Evolutionary conservation across 768 basidiomycete genomes (phyloP).

Genomic region (Hypholoma sublateritium): DNA sequence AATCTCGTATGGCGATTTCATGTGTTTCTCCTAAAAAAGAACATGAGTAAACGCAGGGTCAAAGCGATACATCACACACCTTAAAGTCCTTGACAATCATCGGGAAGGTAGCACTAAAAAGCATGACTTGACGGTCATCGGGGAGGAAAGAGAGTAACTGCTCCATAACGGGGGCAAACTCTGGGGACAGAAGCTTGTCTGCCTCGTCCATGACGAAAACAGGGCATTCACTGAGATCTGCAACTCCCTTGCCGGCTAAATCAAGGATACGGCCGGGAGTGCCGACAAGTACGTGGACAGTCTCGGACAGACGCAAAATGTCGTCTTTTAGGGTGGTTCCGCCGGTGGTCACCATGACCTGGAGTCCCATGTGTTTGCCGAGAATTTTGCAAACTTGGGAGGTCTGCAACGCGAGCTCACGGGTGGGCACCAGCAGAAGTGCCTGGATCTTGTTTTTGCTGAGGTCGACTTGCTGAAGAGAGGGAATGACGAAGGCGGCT

Average conservation of each 20-base stretch:
- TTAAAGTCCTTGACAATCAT: slow-evolving; percentile 99
- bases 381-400: slow-evolving; percentile 98
- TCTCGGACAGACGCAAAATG: slow-evolving; percentile 86
- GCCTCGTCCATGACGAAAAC: slow-evolving; percentile 99
- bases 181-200: slow-evolving; percentile 94
- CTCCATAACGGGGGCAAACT: slow-evolving; percentile 99
- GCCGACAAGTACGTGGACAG: slow-evolving; percentile 95
- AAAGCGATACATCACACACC: slow-evolving; percentile 39
- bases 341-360: slow-evolving; percentile 99
- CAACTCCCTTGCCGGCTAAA: slow-evolving; percentile 88
- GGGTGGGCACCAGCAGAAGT: slow-evolving; percentile 95
- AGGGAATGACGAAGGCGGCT: slow-evolving; percentile 97
- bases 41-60: not conserved
- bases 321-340: slow-evolving; percentile 98
- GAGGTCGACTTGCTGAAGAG: slow-evolving; percentile 90
- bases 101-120: slow-evolving; percentile 99
- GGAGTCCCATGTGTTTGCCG: slow-evolving; percentile 91
- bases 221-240: slow-evolving; percentile 90
- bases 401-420: slow-evolving; percentile 96
- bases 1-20: slow-evolving; percentile 94
- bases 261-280: slow-evolving; percentile 97
- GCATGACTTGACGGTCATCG: slow-evolving; percentile 90
- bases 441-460: slow-evolving; percentile 89
- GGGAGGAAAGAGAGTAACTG: slow-evolving; percentile 88
- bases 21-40: slow-evolving; percentile 80